Base-by-base conservation (phyloP, 805 yeast genomes). In the Maudiozyma serrabonitensis region DNA sequence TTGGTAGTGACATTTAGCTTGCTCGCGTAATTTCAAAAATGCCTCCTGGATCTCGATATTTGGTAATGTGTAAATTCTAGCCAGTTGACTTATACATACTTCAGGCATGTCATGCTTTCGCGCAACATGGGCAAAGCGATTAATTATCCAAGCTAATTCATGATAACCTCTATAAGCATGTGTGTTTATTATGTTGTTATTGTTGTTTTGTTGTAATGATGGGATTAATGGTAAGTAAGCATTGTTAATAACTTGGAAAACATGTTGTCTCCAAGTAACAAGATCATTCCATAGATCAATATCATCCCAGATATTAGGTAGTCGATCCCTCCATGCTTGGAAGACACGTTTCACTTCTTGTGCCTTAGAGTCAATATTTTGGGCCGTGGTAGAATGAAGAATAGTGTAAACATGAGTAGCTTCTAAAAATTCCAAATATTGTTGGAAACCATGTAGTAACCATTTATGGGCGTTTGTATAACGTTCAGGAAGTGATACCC, bases 21-120 rank as follows among this genome's bases (percentile, higher is more conserved):
- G 99, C 65, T 93, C 99, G 51, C 96, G 80, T 57, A 93, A 74
- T 64, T 93, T 93, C 70, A 93, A 71, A 70, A 93, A 93, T 0
- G 99, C 99, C 62, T 93, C 99, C 67, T 91, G 99, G 53, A 93
- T 93, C 70, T 93, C 99, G 64, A 93, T 93, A 61, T 93, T 93
- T 18, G 99, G 99, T 54, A 93, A 72, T 2, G 95, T 91, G 69
- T 93, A 93, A 49, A 93, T 93, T 73, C 90, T 85, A 2, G 96
- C 86, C 62, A 93, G 72, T 63, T 93, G 97, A 54, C 81, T 85
- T 54, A 91, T 81, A 70, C 99, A 93, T 39, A 95, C 99, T 50
- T 93, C 97, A 1, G 96, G 87, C 95, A 93, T 87, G 54, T 87
- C 83, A 66, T 93, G 99, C 66, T 89, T 88, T 55, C 99, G 78